These are phyloP conservation scores for Saccharomyces hybrid DNA, from an alignment of 1,139 yeast genomes.

Conservation along the genomic window DNA sequence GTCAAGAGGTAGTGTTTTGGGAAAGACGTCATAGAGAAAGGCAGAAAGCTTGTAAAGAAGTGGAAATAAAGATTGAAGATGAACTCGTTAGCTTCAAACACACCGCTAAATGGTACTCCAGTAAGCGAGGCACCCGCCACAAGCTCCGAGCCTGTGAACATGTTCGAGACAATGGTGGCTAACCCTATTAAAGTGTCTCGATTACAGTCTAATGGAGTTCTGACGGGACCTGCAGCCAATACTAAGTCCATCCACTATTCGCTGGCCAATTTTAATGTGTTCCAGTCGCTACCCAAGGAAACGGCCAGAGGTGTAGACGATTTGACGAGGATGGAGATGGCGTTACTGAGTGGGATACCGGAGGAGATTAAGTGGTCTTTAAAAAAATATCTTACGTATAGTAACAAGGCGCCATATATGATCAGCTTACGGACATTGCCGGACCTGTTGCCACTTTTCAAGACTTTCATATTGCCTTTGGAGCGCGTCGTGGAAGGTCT, in stretches of 20 bases:
- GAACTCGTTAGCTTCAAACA: not conserved
- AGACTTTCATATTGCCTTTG: conserved; percentile 17
- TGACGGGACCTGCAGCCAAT: conserved; percentile 7
- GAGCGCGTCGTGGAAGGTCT: conserved; percentile 22
- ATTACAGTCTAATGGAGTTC: conserved; percentile 25
- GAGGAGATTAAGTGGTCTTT: conserved; percentile 55
- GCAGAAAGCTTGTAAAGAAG: not conserved
- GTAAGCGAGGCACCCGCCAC: not conserved
- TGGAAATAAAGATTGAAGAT: not conserved
- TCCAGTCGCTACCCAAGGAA: conserved; percentile 29
- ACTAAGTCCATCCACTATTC: conserved; percentile 26
- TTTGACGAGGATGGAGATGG: conserved; percentile 49
- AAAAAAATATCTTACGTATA: conserved; percentile 33
- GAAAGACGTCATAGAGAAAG: not conserved
- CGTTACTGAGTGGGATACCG: conserved; percentile 46
- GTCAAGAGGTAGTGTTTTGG: not conserved
- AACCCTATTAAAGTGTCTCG: conserved; percentile 27
- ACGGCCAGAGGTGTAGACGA: conserved; percentile 46
- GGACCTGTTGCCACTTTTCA: conserved; percentile 25
- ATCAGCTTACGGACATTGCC: conserved; percentile 26
- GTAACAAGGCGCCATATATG: conserved; percentile 33
- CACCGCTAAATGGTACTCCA: conserved; percentile 2
- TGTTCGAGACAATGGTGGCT: conserved; percentile 24
- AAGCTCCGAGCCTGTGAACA: conserved; percentile 7
- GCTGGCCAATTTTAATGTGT: conserved; percentile 27